A percentile compares a stretch with the other conserved stretches of the same genome.
Evolutionary conservation across 1,284 basidiomycete genomes (phyloP).

Genomic region (Rhizopogon parksii): DNA sequence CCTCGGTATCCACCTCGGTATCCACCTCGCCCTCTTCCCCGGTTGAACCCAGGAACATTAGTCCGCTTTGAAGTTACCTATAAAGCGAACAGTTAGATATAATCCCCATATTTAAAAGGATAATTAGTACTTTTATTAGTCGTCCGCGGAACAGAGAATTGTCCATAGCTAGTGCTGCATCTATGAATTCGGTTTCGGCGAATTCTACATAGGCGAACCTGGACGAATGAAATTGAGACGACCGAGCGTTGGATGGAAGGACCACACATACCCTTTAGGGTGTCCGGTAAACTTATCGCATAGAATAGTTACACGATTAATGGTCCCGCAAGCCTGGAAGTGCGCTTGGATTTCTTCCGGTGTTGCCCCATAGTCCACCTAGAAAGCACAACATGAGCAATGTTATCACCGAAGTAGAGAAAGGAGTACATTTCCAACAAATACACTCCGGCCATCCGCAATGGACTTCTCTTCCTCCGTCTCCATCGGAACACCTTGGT

Average conservation of each 20-base stretch:
- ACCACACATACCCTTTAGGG: slow-evolving; percentile 82
- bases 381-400: slow-evolving; percentile 8
- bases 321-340: slow-evolving; percentile 96
- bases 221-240: slow-evolving; percentile 6
- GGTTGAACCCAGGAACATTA: slow-evolving; percentile 85
- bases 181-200: slow-evolving; percentile 88
- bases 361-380: slow-evolving; percentile 98
- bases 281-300: slow-evolving; percentile 99
- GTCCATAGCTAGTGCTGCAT: slow-evolving; percentile 91
- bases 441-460: slow-evolving; percentile 86
- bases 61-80: slow-evolving; percentile 91
- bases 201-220: slow-evolving; percentile 99
- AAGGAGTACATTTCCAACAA: slow-evolving; percentile 88
- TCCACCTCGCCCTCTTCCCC: slow-evolving; percentile 74
- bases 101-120: slow-evolving; percentile 3
- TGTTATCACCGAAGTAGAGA: slow-evolving; percentile 6
- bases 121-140: slow-evolving; percentile 69
- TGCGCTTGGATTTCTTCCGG: slow-evolving; percentile 98
- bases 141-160: slow-evolving; percentile 93
- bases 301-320: slow-evolving; percentile 98
- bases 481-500: slow-evolving; percentile 48
- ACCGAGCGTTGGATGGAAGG: slow-evolving; percentile 1
- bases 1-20: slow-evolving; percentile 63
- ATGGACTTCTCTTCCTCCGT: slow-evolving; percentile 71
- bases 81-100: slow-evolving; percentile 1